Conservation (phyloP, 306 rosid genomes). For the Cucurbita pepo region DNA sequence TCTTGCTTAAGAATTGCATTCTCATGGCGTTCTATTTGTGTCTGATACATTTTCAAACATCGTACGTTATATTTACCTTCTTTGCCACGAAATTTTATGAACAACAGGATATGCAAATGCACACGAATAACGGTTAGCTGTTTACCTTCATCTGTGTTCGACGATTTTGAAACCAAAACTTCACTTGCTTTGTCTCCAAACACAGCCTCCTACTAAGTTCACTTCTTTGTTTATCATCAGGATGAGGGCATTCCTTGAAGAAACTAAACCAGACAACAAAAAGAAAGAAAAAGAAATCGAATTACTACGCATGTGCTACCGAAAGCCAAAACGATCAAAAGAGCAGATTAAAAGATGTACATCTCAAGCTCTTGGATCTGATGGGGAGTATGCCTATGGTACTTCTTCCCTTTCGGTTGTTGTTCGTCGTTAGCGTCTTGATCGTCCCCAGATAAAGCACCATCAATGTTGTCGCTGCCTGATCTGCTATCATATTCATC, state of each 20-base stretch:
- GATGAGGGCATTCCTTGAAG: conserved; percentile 81
- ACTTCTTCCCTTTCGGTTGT: conserved; percentile 51
- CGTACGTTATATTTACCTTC: background rate
- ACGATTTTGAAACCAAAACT: conserved; percentile 92
- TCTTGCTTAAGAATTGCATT: conserved; percentile 67
- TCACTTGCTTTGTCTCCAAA: conserved; percentile 73
- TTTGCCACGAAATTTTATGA: background rate
- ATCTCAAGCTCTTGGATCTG: conserved; percentile 79
- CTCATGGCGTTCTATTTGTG: conserved; percentile 83
- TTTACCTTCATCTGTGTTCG: conserved; percentile 89
- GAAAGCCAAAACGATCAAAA: background rate
- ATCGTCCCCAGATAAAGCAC: conserved; percentile 55
- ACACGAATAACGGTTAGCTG: background rate
- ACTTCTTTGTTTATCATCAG: conserved; percentile 82
- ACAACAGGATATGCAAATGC: background rate
- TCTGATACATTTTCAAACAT: conserved; percentile 31
- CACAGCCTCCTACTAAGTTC: conserved; percentile 60
- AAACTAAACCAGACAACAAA: conserved; percentile 33
- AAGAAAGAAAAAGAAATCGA: background rate
- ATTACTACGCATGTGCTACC: background rate
- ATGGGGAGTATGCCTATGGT: conserved; percentile 71
- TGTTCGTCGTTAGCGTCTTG: conserved; percentile 44
- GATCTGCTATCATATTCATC: conserved; percentile 79
- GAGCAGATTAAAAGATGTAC: conserved; percentile 25
- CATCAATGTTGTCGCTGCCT: conserved; percentile 67